Percentiles rank a stretch among this genome's conserved stretches.
phyloP scores from a whole-genome alignment of 306 rosid species.

The Boehmeria nivea region DNA sequence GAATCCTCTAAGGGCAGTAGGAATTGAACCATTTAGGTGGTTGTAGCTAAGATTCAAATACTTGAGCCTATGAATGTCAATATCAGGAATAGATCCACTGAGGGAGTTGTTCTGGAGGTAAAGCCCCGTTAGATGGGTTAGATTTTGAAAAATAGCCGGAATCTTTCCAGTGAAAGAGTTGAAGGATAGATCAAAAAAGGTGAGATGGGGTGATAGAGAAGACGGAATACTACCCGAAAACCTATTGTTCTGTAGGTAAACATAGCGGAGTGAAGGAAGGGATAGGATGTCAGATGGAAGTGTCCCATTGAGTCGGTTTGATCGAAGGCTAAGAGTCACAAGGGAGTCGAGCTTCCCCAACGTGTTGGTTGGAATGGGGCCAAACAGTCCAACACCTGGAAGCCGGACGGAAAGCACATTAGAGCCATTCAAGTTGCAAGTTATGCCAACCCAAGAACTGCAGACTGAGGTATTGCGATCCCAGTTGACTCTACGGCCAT shows the following conservation, averaged over 20 bases:
- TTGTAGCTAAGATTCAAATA: conserved; percentile 70
- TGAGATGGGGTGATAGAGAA: conserved; percentile 43
- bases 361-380: conserved; percentile 61
- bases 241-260: conserved; percentile 61
- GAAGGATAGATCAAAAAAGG: conserved; percentile 63
- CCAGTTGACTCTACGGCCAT: conserved; percentile 62
- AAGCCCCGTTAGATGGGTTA: conserved; percentile 43
- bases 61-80: conserved; percentile 47
- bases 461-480: conserved; percentile 47
- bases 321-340: conserved; percentile 62
- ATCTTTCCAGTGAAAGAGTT: conserved; percentile 65
- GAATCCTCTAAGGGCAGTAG: conserved; percentile 47
- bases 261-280: conserved; percentile 53
- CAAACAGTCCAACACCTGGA: conserved; percentile 59
- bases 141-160: conserved; percentile 43
- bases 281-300: conserved; percentile 63
- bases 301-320: conserved; percentile 56
- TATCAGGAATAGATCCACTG: conserved; percentile 57
- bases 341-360: conserved; percentile 61
- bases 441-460: conserved; percentile 63
- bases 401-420: conserved; percentile 52
- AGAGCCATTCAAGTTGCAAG: conserved; percentile 37
- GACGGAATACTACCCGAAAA: conserved; percentile 60
- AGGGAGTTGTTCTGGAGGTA: conserved; percentile 65
- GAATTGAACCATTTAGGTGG: conserved; percentile 64